Conservation (phyloP, 371 early-diverging fungal genomes). For the Mortierella polycephala region DNA sequence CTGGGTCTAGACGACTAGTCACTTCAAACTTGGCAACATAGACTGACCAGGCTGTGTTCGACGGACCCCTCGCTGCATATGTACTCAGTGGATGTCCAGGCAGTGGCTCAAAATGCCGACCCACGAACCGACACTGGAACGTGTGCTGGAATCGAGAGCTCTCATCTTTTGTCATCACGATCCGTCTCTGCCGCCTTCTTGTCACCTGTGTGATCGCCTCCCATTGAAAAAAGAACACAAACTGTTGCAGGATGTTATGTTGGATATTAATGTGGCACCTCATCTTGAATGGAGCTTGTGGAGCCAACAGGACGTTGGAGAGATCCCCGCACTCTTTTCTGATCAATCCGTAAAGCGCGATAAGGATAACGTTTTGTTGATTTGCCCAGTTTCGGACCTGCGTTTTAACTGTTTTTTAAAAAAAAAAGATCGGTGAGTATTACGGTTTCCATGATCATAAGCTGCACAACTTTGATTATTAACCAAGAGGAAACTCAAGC, state of each 20-base stretch:
- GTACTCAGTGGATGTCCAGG: conserved; percentile 11
- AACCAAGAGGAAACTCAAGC: too few species aligned
- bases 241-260: conserved; percentile 26
- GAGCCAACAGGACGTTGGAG: conserved; percentile 11
- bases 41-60: conserved; percentile 23
- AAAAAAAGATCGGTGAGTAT: background rate
- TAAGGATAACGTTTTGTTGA: conserved; percentile 37
- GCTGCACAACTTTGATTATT: too few species aligned
- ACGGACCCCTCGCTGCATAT: conserved; percentile 8
- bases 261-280: conserved; percentile 22
- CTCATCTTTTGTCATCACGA: conserved; percentile 13
- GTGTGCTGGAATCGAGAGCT: conserved; percentile 16
- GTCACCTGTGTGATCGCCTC: conserved; percentile 30
- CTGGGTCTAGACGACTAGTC: conserved; percentile 22
- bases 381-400: conserved; percentile 25
- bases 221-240: conserved; percentile 51
- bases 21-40: conserved; percentile 43
- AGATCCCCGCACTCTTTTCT: conserved; percentile 12
- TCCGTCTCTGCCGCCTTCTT: conserved; percentile 19
- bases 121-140: conserved; percentile 28
- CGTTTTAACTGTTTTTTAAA: conserved; percentile 13
- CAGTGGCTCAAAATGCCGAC: conserved; percentile 18
- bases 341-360: conserved; percentile 30
- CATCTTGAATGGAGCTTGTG: conserved; percentile 35
- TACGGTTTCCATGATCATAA: background rate